These are phyloP conservation scores for Chlorencoelia australis DNA, from an alignment of 2,329 filamentous ascomycete genomes.

Conservation along the genomic window DNA sequence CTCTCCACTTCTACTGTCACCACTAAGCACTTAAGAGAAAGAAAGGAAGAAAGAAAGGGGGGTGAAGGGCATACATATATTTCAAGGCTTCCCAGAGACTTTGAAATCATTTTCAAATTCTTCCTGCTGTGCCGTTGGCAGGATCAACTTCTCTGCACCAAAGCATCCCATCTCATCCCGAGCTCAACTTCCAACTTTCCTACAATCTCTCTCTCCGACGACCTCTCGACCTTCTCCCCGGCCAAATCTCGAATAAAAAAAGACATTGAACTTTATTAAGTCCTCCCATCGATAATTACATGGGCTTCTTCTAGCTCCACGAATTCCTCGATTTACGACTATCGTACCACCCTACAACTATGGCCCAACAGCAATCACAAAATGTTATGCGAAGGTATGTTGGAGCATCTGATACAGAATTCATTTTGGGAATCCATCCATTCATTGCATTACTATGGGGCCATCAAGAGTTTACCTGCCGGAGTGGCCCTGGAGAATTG, in stretches of 20 bases:
- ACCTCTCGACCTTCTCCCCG: slow-evolving; percentile 8
- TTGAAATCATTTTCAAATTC: too few relatives aligned
- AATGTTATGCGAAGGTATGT: slow-evolving; percentile 37
- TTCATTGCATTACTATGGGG: background rate
- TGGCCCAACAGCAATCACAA: slow-evolving; percentile 27
- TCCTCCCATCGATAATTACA: slow-evolving; percentile 17
- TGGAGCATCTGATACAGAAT: background rate
- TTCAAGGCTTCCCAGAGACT: too few relatives aligned
- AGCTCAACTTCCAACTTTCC: slow-evolving; percentile 3
- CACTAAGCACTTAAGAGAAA: background rate
- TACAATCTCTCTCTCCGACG: slow-evolving; percentile 17
- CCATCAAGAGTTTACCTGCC: too few relatives aligned
- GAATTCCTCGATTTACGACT: background rate
- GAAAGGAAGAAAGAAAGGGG: background rate
- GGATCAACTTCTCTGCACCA: too few relatives aligned
- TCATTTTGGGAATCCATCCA: background rate
- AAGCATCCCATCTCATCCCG: background rate
- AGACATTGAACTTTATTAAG: slow-evolving; percentile 5
- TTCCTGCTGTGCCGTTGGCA: background rate
- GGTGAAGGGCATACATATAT: too few relatives aligned
- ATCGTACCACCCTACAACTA: slow-evolving; percentile 14
- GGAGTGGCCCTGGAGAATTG: too few relatives aligned
- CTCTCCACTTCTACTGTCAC: background rate
- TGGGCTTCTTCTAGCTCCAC: slow-evolving; percentile 9
- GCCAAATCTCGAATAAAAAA: background rate